Evolutionary conservation across 441 rosid genomes (phyloP), one percentile per base, ranked within the genome.

Genomic region (Croton setiger): DNA sequence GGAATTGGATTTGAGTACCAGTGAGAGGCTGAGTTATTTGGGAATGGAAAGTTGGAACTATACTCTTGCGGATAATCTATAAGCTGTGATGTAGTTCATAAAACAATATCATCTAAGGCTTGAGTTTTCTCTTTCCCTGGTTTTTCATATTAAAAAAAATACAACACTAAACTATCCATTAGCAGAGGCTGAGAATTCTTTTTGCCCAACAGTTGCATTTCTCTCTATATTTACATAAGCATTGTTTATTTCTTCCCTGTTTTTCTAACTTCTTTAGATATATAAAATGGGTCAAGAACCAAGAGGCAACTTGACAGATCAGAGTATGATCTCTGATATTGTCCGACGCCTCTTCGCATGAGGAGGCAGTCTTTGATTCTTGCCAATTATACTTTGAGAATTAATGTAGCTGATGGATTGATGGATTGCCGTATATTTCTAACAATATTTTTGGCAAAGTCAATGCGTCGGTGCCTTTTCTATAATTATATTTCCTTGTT

Each of bases 331-430:
- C n/a, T 56, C 63, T 72, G 11, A 59, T 27, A 21, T 37, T 63
- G 35, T 53, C 48, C 1, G 70, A n/a, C 67, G 33, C 69, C 67
- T 75, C 65, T 33, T 18, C 39, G 44, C 75, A 13, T 55, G 74
- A 76, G 74, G 69, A 68, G 76, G 68, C 74, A 39, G 48, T 54
- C 66, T 51, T 72, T 15, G 60, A 36, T 70, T 21, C 63, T 57
- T 54, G 49, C 48, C 54, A 66, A 44, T 51, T 55, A 65, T 68
- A 60, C 64, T 43, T 70, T 72, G 70, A 41, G 60, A 43, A 44
- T 44, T 53, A 55, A 45, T 31, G 39, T 58, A 12, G 11, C 45
- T 3, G 35, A 57, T 64, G 12, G 23, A 20, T n/a, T 53, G 2
- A 27, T 27, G 31, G 31, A 27, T 2, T 27, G 31, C 31, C 31